Evolutionary conservation across 2,329 filamentous ascomycete genomes (phyloP), one percentile per base, ranked within the genome.

Genomic region (Clonostachys solani): DNA sequence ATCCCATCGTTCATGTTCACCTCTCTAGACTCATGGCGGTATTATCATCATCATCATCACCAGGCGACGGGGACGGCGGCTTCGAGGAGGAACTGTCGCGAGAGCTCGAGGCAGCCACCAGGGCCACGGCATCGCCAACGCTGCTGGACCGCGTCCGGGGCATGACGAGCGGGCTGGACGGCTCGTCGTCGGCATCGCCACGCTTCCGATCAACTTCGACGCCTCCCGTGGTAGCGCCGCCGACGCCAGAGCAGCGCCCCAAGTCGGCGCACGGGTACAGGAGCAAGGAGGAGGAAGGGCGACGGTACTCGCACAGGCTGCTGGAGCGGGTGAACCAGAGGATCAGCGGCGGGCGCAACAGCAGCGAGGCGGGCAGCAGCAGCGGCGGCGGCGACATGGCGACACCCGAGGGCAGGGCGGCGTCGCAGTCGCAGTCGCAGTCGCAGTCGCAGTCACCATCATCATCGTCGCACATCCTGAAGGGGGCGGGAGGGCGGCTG

Each of bases 311-410:
- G 19, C 15, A 23, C 16, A 16, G 23, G n/a, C 34, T 29, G 40
- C 40, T 29, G 42, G 40, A 16, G 33, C 38, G 38, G 44, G 33
- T 37, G 49, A 47, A 51, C 53, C 52, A 47, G 49, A 47, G 42
- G 44, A 55, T 46, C 44, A 49, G 42, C 48, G 51, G 56, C 50
- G 45, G 49, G 51, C 49, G 35, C 53, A 51, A 40, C 17, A 29
- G 9, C 23, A 29, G 23, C 23, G 23, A 29, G 3, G 36, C 17
- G 9, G 17, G 42, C 33, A 36, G 12, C 42, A 33, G 40, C 13
- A 13, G 40, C 40, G 2, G 19, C 41, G 23, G n/a, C 41, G 41
- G 16, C 41, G 41, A 15, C 29, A 44, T 53, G 49, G 55, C 52
- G 50, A 47, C 40, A 50, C 50, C 51, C 51, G 48, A 46, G 47